phyloP scores from a whole-genome alignment of 495 filamentous ascomycete species.

The Trichodelitschia bisporula region DNA sequence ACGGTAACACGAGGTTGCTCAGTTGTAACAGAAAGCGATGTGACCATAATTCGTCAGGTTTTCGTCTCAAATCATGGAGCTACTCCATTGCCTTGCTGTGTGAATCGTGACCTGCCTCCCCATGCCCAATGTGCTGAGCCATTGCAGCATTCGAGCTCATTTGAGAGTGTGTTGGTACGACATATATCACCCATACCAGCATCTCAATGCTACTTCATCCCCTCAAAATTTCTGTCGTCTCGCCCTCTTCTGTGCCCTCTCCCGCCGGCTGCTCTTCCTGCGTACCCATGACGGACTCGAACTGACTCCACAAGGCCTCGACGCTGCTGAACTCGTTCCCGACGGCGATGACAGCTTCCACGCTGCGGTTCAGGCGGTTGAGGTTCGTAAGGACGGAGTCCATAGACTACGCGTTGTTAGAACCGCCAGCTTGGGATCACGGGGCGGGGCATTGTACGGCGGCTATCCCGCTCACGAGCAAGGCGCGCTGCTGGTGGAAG shows the following conservation, averaged over 20 bases:
- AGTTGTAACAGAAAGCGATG: too few relatives aligned
- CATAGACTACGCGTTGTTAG: conserved; percentile 33
- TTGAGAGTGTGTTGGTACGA: too few relatives aligned
- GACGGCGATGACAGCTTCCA: conserved; percentile 84
- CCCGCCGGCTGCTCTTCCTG: conserved; percentile 24
- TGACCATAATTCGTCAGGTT: too few relatives aligned
- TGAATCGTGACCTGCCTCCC: too few relatives aligned
- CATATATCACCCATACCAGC: too few relatives aligned
- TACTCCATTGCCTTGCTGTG: too few relatives aligned
- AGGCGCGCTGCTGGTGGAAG: conserved; percentile 65
- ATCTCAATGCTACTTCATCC: too few relatives aligned
- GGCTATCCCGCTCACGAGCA: conserved; percentile 55
- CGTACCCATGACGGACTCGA: conserved; percentile 91
- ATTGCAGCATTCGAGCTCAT: too few relatives aligned
- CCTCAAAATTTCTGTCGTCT: too few relatives aligned
- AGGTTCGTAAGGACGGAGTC: conserved; percentile 90
- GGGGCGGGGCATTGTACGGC: conserved; percentile 24
- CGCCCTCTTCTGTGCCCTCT: conserved; percentile 10
- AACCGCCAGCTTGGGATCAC: neutral
- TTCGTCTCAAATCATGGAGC: too few relatives aligned
- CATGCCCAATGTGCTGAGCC: too few relatives aligned
- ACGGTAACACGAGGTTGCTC: too few relatives aligned
- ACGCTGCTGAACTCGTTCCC: conserved; percentile 95
- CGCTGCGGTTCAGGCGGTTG: conserved; percentile 75
- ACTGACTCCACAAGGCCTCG: conserved; percentile 88